A percentile compares a stretch with the other conserved stretches of the same genome.
Conservation (phyloP, 75 land plant genomes). For the Sequoiadendron giganteum region DNA sequence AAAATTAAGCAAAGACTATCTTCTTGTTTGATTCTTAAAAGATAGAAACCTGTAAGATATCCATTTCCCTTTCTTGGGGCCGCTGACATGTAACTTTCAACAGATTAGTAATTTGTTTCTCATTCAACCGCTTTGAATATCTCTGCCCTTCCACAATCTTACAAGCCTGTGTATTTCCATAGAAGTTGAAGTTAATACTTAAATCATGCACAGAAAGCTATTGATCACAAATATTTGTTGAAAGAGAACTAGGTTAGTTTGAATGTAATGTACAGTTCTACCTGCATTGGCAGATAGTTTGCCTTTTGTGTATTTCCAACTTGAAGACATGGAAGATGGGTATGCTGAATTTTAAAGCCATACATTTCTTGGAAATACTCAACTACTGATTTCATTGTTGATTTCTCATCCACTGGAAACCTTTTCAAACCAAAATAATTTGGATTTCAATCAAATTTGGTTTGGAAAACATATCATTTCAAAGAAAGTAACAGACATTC, state of each 20-base stretch:
- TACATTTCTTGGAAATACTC: constrained; percentile 86
- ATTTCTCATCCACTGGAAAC: constrained; percentile 77
- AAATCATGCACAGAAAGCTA: constrained; percentile 2
- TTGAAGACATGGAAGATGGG: constrained; percentile 77
- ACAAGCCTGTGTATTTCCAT: constrained; percentile 42
- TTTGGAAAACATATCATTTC: constrained; percentile 6
- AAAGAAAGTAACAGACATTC: neutral
- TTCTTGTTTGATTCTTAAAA: neutral
- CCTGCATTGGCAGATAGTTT: constrained; percentile 91
- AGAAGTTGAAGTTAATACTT: neutral
- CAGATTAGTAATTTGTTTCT: constrained; percentile 54
- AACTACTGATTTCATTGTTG: constrained; percentile 78
- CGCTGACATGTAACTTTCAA: constrained; percentile 65
- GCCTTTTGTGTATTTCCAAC: constrained; percentile 77
- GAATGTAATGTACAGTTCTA: constrained; percentile 11
- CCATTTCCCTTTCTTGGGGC: constrained; percentile 44
- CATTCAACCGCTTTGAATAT: constrained; percentile 58
- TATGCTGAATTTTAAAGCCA: constrained; percentile 63
- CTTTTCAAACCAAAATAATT: constrained; percentile 24
- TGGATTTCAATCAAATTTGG: neutral
- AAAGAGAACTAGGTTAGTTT: neutral
- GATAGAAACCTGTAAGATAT: constrained; percentile 29
- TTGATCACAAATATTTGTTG: neutral
- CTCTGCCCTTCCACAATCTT: constrained; percentile 68
- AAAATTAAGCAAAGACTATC: neutral